Percentiles rank a stretch among this genome's conserved stretches.
Conservation (phyloP, 176 grass and related monocot species). For the Dactylis glomerata region DNA sequence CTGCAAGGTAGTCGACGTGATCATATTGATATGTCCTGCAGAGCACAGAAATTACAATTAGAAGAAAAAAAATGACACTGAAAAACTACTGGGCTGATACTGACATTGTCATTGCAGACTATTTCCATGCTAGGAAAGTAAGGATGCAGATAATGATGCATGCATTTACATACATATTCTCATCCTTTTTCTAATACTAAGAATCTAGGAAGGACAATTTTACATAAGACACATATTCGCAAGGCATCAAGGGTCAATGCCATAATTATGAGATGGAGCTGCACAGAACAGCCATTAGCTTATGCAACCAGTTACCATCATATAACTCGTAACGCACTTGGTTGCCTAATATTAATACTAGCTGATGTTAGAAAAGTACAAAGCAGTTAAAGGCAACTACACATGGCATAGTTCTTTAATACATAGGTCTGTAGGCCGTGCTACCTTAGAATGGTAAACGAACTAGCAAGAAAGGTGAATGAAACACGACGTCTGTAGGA, state of each 20-base stretch:
- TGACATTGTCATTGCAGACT: neutral
- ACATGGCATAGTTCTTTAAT: conserved; percentile 16
- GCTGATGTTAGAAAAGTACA: conserved; percentile 1
- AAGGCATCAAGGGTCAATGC: neutral
- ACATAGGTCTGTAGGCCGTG: conserved; percentile 15
- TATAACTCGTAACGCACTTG: neutral
- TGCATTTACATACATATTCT: neutral
- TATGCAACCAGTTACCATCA: conserved; percentile 21
- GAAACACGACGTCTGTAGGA: neutral
- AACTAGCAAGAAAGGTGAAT: neutral
- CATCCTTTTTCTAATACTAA: neutral
- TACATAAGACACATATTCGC: neutral
- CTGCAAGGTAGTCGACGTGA: conserved; percentile 84
- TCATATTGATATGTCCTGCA: conserved; percentile 99
- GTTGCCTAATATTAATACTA: conserved; percentile 7
- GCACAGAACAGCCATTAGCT: neutral
- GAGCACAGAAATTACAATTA: conserved; percentile 27
- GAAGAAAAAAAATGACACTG: neutral
- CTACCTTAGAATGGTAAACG: neutral
- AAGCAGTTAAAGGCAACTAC: conserved; percentile 25
- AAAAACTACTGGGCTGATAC: neutral
- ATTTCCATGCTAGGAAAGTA: conserved; percentile 7
- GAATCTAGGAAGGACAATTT: neutral
- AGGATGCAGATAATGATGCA: neutral
- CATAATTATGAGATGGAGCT: conserved; percentile 12